phyloP scores from a whole-genome alignment of 371 early-diverging fungal genomes.

The Blastocladiella emersonii region DNA sequence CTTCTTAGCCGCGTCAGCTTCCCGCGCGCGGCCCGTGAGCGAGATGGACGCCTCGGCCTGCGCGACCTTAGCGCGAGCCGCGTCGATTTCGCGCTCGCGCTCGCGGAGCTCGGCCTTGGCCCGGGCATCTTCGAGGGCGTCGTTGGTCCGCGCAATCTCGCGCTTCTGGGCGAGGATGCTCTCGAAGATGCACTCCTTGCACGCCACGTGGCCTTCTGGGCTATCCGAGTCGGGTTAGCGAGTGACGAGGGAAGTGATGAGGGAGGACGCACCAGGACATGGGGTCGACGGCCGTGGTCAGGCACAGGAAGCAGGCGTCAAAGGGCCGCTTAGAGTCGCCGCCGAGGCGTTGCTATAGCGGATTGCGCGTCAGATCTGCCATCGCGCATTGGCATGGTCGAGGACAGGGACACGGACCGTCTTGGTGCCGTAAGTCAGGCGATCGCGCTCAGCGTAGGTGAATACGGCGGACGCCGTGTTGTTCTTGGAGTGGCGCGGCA shows the following conservation, averaged over 20 bases:
- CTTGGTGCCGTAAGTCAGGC: slow-evolving; percentile 82
- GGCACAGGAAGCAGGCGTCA: slow-evolving; percentile 81
- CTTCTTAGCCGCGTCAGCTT: slow-evolving; percentile 35
- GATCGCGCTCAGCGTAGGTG: slow-evolving; percentile 78
- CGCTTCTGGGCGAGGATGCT: slow-evolving; percentile 75
- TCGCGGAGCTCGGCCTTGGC: not conserved
- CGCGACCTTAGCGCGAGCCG: slow-evolving; percentile 3
- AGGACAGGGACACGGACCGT: slow-evolving; percentile 27
- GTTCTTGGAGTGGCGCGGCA: slow-evolving; percentile 91
- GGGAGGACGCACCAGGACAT: slow-evolving; percentile 42
- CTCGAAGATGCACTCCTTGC: slow-evolving; percentile 80
- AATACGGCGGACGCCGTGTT: slow-evolving; percentile 89
- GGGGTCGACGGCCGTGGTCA: slow-evolving; percentile 72
- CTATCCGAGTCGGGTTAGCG: slow-evolving; percentile 10
- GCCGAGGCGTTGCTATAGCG: slow-evolving; percentile 57
- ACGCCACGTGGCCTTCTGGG: slow-evolving; percentile 63
- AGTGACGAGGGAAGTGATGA: not conserved
- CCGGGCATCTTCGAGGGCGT: slow-evolving; percentile 25
- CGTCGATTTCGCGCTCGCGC: not conserved
- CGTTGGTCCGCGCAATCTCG: slow-evolving; percentile 49
- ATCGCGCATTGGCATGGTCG: too few species aligned
- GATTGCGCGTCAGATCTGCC: too few species aligned
- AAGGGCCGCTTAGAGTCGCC: slow-evolving; percentile 72
- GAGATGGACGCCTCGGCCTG: slow-evolving; percentile 8
- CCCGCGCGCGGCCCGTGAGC: slow-evolving; percentile 20